These are phyloP conservation scores for Linum trigynum DNA, from an alignment of 345 rosid species.

Conservation along the genomic window DNA sequence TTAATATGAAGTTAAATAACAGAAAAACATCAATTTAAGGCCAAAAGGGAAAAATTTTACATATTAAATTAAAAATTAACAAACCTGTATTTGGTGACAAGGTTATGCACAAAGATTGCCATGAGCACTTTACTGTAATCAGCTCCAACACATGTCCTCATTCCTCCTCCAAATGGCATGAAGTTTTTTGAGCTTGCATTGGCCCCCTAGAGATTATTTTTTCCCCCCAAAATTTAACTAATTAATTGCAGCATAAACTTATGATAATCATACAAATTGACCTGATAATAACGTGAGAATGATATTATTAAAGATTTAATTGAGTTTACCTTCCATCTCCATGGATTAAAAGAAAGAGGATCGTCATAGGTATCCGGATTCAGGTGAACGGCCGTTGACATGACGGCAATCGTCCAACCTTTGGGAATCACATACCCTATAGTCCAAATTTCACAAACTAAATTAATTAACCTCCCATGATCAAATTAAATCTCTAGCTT, in stretches of 20 bases:
- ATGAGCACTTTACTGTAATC: constrained; percentile 13
- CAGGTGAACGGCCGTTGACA: constrained; percentile 19
- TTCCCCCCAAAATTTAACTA: no score
- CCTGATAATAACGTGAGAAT: no score
- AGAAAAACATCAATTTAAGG: background rate
- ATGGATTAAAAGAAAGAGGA: constrained; percentile 6
- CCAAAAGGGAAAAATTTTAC: no score
- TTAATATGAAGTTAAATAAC: background rate
- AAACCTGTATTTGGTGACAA: constrained; percentile 24
- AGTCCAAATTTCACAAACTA: background rate
- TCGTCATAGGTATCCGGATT: constrained; percentile 15
- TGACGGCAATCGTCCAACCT: constrained; percentile 20
- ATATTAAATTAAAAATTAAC: no score
- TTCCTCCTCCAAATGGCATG: constrained; percentile 26
- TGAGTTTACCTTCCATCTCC: constrained; percentile 7
- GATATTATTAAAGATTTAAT: no score
- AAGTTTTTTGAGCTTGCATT: constrained; percentile 6
- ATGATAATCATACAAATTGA: no score
- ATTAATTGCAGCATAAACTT: no score
- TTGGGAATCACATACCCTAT: constrained; percentile 32
- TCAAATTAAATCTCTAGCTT: no score
- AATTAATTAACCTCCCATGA: no score
- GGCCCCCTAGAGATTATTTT: background rate
- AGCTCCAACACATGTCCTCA: constrained; percentile 19
- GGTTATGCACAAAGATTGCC: constrained; percentile 17